Conservation (phyloP, 352 stramenopile species). For the Aphanomyces astaci region DNA sequence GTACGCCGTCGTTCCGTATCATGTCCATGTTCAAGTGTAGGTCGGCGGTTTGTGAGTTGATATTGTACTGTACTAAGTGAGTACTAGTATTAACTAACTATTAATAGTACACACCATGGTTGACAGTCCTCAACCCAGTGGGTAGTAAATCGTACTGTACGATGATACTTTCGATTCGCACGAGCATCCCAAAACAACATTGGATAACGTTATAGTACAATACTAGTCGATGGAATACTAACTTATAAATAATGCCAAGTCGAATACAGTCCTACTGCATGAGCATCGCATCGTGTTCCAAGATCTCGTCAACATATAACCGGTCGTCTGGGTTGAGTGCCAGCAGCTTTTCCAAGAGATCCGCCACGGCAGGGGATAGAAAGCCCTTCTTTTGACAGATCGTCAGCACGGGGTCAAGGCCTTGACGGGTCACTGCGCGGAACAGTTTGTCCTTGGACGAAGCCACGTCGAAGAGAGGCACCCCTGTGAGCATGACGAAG, state of each 20-base stretch:
- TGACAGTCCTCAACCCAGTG: too few species aligned
- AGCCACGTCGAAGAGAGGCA: slow-evolving; percentile 87
- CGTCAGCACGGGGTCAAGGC: not conserved
- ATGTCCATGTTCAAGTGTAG: not conserved
- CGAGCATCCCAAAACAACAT: too few species aligned
- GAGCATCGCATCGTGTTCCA: not conserved
- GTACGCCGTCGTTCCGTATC: too few species aligned
- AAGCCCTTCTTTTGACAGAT: slow-evolving; percentile 20
- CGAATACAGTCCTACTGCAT: not conserved
- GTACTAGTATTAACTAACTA: too few species aligned
- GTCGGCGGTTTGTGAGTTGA: too few species aligned
- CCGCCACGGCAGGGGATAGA: not conserved
- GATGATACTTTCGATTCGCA: too few species aligned
- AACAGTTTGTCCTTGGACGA: slow-evolving; percentile 80
- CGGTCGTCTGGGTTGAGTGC: not conserved
- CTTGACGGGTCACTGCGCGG: slow-evolving; percentile 61
- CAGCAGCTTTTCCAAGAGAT: slow-evolving; percentile 19
- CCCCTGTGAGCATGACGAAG: slow-evolving; percentile 91
- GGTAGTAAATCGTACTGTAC: too few species aligned
- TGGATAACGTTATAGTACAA: too few species aligned
- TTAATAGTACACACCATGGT: too few species aligned
- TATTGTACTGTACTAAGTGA: too few species aligned
- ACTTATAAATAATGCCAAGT: not conserved
- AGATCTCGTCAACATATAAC: slow-evolving; percentile 1
- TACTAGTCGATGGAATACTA: too few species aligned